Conservation (phyloP, 345 rosid genomes). For the Tarenaya hassleriana region DNA sequence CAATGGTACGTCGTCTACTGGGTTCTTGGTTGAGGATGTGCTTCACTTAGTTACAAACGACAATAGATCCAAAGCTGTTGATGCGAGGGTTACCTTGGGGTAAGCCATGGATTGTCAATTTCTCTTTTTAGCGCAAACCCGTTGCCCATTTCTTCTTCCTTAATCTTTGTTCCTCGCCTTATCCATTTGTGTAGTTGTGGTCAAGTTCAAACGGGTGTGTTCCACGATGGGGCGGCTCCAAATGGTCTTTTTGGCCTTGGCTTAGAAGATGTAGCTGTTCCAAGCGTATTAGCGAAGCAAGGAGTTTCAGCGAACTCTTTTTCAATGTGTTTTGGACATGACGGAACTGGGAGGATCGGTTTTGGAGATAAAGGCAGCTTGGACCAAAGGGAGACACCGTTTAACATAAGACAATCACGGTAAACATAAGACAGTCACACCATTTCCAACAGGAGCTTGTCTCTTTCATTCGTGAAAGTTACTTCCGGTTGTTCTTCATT, state of each 20-base stretch:
- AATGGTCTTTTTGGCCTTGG: slow-evolving; percentile 98
- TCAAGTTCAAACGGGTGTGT: slow-evolving; percentile 73
- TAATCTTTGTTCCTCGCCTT: not conserved
- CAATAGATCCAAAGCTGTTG: slow-evolving; percentile 30
- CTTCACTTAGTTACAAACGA: slow-evolving; percentile 53
- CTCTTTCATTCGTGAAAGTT: not conserved
- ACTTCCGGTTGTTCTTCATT: not conserved
- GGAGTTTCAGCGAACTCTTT: slow-evolving; percentile 71
- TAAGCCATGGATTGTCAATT: slow-evolving; percentile 13
- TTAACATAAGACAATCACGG: slow-evolving; percentile 54
- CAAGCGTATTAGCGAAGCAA: slow-evolving; percentile 69
- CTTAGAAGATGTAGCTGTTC: slow-evolving; percentile 68
- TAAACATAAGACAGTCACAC: slow-evolving; percentile 34
- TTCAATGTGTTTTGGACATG: slow-evolving; percentile 83
- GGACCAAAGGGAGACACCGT: slow-evolving; percentile 79
- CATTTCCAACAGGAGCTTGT: not conserved
- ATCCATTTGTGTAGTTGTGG: slow-evolving; percentile 64
- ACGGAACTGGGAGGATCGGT: slow-evolving; percentile 75
- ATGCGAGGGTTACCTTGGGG: slow-evolving; percentile 62
- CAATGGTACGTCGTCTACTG: slow-evolving; percentile 60
- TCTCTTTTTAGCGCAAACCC: no score
- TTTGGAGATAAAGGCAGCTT: slow-evolving; percentile 88
- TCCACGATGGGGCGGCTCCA: slow-evolving; percentile 81
- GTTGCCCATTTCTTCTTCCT: no score
- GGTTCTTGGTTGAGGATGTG: slow-evolving; percentile 58